Percentiles rank a stretch among this genome's conserved stretches.
Conservation (phyloP, 164 flowering plant genomes). For the Stephania yunnanensis region DNA sequence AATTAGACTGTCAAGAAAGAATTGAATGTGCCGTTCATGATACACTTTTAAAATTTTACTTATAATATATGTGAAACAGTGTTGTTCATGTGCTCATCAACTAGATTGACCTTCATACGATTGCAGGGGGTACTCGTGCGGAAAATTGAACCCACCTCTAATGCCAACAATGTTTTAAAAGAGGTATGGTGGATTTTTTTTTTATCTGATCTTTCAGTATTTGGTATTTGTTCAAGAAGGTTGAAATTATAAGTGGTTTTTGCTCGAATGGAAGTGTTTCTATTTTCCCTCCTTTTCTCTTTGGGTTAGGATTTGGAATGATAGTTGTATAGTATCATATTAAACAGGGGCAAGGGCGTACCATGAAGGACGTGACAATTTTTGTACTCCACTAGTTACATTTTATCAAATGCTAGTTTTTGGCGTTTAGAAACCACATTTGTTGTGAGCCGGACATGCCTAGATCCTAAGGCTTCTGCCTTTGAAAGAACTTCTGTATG, state of each 20-base stretch:
- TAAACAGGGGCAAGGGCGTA: background rate
- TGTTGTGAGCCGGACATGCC: background rate
- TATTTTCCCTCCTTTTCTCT: too few species aligned
- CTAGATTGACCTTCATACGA: slow-evolving; percentile 2
- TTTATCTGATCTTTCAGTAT: background rate
- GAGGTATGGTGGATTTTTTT: slow-evolving; percentile 46
- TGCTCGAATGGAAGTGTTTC: too few species aligned
- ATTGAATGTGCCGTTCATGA: background rate
- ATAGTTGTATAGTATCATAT: background rate
- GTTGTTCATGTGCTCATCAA: slow-evolving; percentile 7
- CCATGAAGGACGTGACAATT: background rate
- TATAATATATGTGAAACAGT: background rate
- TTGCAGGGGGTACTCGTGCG: slow-evolving; percentile 88
- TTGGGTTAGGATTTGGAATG: background rate
- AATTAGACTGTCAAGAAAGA: background rate
- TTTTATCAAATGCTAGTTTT: background rate
- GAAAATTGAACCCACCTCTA: slow-evolving; percentile 85
- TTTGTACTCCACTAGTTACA: background rate
- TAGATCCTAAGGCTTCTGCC: background rate
- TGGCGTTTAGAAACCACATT: background rate
- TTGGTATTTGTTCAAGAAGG: background rate
- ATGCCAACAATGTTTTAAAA: slow-evolving; percentile 68
- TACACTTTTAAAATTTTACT: background rate
- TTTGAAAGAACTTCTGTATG: background rate
- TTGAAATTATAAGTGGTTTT: too few species aligned